Percentiles rank a stretch among this genome's conserved stretches.
Evolutionary conservation across 2,329 filamentous ascomycete genomes (phyloP).

Genomic region (Pseudogymnoascus sp.): DNA sequence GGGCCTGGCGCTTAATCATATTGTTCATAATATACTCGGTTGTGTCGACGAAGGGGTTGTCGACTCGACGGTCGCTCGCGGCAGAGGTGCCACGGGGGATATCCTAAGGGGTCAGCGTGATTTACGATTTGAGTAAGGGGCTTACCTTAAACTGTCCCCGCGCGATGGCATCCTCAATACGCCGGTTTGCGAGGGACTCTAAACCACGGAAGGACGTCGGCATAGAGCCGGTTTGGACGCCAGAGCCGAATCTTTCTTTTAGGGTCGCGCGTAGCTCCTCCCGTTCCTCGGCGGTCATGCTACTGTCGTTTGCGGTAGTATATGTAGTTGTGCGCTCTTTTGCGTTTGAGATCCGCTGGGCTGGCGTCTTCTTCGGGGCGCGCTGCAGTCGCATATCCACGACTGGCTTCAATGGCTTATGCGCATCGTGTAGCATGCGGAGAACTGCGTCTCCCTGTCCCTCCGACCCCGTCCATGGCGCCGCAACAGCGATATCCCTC

Average conservation of each 20-base stretch:
- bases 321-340: conserved; percentile 50
- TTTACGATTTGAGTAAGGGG: not conserved
- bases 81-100: conserved; percentile 71
- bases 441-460: conserved; percentile 64
- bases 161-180: conserved; percentile 89
- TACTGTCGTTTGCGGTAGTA: conserved; percentile 41
- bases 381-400: conserved; percentile 45
- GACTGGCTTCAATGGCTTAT: conserved; percentile 54
- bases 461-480: conserved; percentile 74
- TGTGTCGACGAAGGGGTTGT: conserved; percentile 86
- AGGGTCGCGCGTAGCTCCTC: conserved; percentile 65
- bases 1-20: conserved; percentile 92
- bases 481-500: conserved; percentile 55
- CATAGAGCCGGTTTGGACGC: conserved; percentile 50
- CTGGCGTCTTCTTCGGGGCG: conserved; percentile 32
- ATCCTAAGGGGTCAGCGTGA: conserved; percentile 38
- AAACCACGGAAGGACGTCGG: conserved; percentile 72
- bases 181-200: conserved; percentile 75
- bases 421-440: conserved; percentile 76
- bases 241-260: conserved; percentile 69
- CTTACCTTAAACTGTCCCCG: conserved; percentile 67
- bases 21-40: conserved; percentile 98
- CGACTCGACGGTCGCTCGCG: conserved; percentile 72
- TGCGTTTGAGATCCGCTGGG: conserved; percentile 43
- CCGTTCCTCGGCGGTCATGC: conserved; percentile 61